Base-by-base conservation (phyloP, 495 filamentous ascomycete species). In the Podospora tetraspora region DNA sequence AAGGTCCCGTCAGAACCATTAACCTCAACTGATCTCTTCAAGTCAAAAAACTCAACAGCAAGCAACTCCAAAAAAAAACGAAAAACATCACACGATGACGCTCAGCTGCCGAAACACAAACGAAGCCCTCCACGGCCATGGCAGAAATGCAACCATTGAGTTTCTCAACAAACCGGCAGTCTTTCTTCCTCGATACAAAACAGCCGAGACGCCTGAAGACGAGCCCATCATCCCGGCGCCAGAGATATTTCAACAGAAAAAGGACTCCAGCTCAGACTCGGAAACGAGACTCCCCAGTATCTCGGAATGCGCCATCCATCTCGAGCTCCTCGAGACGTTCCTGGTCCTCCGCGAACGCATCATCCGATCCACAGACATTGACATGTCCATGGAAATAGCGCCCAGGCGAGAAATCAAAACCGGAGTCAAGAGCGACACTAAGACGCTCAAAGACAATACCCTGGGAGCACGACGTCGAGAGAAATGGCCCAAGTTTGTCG, bases 301-400 rank as follows among this genome's bases (percentile, higher is more conserved):
- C 19, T 67, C 65, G 29, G 65, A 67, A 57, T 62, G 58, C 23
- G 65, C 65, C 21, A 60, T 60, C 16, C 65, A 67, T 60, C 58
- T 67, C 57, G 65, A 67, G 34, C 59, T 67, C 0, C 58, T 67
- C 22, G 65, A 67, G 24, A 32, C 32, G 1, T 62, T 67, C 58
- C 61, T 61, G 0, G 65, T 67, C 58, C 65, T 67, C 19, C 65
- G 65, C 13, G 57, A 67, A 32, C 30, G 58, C 21, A 61, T 67
- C 34, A 58, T 67, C 27, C 58, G 65, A 0, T 67, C 65, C 7
- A 30, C 13, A 1, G 65, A 67, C 19, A 67, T 67, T 22, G 65
- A 67, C 21, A 25, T 16, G 30, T 22, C 65, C 58, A 62, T 67
- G 34, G 65, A 59, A 7, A 62, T 67, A 25, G 16, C 30, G 22